phyloP scores from a whole-genome alignment of 345 rosid genomes.

The Rhizophora apiculata region DNA sequence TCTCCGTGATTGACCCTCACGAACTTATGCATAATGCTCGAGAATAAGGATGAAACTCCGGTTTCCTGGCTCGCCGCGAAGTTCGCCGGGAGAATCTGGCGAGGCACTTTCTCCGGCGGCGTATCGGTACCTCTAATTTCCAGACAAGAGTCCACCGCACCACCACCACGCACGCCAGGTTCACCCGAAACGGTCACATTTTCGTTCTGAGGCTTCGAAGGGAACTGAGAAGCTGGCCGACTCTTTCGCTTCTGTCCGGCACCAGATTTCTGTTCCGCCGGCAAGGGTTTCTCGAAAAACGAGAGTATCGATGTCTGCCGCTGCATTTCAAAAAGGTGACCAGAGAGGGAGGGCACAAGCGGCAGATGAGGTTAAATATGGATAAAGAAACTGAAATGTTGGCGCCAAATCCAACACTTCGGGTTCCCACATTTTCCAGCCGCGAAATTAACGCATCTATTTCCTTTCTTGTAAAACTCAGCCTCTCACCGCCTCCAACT shows the following conservation, averaged over 20 bases:
- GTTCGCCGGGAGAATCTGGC: slow-evolving; percentile 50
- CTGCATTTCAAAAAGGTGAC: slow-evolving; percentile 48
- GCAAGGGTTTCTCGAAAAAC: slow-evolving; percentile 58
- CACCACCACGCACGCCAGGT: slow-evolving; percentile 10
- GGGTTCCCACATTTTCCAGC: neutral
- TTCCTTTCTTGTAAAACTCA: neutral
- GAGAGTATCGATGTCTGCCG: slow-evolving; percentile 75
- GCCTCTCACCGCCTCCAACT: neutral
- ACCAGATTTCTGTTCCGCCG: slow-evolving; percentile 35
- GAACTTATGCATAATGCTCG: slow-evolving; percentile 87
- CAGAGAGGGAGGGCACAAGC: neutral
- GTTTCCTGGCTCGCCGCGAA: slow-evolving; percentile 25
- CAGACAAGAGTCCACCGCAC: slow-evolving; percentile 25
- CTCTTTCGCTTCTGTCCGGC: slow-evolving; percentile 16
- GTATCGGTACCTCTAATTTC: slow-evolving; percentile 75
- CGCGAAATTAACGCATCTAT: neutral
- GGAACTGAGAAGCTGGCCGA: slow-evolving; percentile 21
- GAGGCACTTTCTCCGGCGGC: slow-evolving; percentile 89
- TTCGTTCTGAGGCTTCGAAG: slow-evolving; percentile 24
- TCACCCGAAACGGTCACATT: slow-evolving; percentile 11
- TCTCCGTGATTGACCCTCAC: slow-evolving; percentile 50
- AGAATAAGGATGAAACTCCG: slow-evolving; percentile 56
- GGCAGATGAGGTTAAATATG: neutral
- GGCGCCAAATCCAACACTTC: slow-evolving; percentile 15
- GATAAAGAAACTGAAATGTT: neutral